Evolutionary conservation across 441 rosid genomes (phyloP).

Genomic region (Populus hybrid): DNA sequence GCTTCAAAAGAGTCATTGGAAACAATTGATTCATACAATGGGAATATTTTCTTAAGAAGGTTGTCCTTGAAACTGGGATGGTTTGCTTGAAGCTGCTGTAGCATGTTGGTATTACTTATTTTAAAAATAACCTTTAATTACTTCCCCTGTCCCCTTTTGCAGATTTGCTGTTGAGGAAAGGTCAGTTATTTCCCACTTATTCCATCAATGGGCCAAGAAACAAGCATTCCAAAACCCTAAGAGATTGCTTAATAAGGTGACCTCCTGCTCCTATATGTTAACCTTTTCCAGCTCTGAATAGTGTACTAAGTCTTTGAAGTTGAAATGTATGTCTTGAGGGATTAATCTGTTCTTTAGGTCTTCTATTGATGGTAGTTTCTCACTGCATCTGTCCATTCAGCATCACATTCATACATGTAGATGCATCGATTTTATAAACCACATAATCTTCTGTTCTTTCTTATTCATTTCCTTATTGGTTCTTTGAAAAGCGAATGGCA

Average conservation of each 20-base stretch:
- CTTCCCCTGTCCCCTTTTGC: conserved; percentile 17
- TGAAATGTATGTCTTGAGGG: neutral
- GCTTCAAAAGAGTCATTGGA: conserved; percentile 42
- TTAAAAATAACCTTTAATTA: neutral
- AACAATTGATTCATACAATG: conserved; percentile 37
- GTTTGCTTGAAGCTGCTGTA: conserved; percentile 6
- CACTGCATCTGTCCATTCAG: neutral
- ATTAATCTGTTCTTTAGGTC: neutral
- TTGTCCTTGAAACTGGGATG: conserved; percentile 25
- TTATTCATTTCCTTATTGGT: neutral
- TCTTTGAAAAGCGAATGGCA: neutral
- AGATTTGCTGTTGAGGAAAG: conserved; percentile 87
- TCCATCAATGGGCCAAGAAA: conserved; percentile 96
- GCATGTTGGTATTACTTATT: conserved; percentile 5
- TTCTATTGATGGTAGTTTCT: neutral
- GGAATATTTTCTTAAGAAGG: conserved; percentile 77
- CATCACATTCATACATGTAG: neutral
- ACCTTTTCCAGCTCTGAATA: conserved; percentile 5
- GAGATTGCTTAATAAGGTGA: conserved; percentile 85
- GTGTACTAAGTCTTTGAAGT: neutral
- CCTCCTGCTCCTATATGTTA: conserved; percentile 11
- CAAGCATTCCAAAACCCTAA: conserved; percentile 82
- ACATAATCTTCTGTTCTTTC: neutral
- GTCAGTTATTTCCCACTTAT: conserved; percentile 78
- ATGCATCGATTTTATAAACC: neutral